Conservation (phyloP, 306 rosid genomes). For the Cotoneaster glaucophyllus region DNA sequence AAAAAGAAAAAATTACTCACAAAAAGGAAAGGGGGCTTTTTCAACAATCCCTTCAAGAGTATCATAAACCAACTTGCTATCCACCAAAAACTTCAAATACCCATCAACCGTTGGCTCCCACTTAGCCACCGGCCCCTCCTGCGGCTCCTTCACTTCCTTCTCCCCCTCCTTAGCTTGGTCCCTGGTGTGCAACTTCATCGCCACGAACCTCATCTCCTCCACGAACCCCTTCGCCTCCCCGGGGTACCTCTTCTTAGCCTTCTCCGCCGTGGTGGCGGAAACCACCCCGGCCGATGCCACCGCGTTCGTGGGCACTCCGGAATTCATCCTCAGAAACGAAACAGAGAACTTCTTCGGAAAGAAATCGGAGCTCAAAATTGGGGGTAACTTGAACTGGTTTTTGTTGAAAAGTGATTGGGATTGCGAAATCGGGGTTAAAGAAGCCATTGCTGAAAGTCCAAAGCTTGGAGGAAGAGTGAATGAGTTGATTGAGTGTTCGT, state of each 20-base stretch:
- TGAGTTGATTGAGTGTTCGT: neutral
- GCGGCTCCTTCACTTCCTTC: slow-evolving; percentile 65
- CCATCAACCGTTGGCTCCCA: slow-evolving; percentile 84
- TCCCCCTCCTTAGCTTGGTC: slow-evolving; percentile 96
- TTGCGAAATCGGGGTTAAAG: slow-evolving; percentile 46
- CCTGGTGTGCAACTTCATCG: slow-evolving; percentile 84
- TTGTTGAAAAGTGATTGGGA: slow-evolving; percentile 33
- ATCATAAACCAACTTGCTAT: slow-evolving; percentile 80
- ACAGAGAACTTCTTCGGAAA: slow-evolving; percentile 10
- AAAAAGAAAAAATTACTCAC: slow-evolving; percentile 52
- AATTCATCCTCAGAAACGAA: slow-evolving; percentile 3
- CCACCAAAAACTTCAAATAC: slow-evolving; percentile 77
- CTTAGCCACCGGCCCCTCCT: slow-evolving; percentile 56
- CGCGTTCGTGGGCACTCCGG: slow-evolving; percentile 26
- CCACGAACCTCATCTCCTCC: slow-evolving; percentile 99
- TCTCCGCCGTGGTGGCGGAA: slow-evolving; percentile 71
- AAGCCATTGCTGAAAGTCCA: slow-evolving; percentile 45
- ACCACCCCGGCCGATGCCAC: slow-evolving; percentile 19
- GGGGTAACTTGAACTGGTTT: slow-evolving; percentile 2
- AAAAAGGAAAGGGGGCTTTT: slow-evolving; percentile 56
- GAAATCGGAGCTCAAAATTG: slow-evolving; percentile 22
- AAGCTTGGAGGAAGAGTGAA: neutral
- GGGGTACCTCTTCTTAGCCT: slow-evolving; percentile 62
- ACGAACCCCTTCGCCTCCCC: slow-evolving; percentile 93
- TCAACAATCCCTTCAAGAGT: slow-evolving; percentile 66